A percentile compares a stretch with the other conserved stretches of the same genome.
Conservation (phyloP, 306 rosid genomes). For the Dalbergia cultrata region DNA sequence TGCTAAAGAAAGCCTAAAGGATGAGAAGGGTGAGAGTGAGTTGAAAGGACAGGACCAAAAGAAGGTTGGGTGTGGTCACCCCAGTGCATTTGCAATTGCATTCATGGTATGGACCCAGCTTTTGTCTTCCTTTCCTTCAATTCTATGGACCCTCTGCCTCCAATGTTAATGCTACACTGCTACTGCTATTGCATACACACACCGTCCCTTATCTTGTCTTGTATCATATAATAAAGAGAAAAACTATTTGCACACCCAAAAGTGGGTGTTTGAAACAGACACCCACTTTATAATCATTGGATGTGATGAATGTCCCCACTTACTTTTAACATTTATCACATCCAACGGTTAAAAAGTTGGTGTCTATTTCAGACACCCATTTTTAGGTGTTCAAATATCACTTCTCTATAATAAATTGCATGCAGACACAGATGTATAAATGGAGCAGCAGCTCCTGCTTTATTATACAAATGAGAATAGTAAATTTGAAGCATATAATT, state of each 20-base stretch:
- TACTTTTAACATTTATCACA: too few relatives aligned
- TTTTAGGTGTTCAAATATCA: too few relatives aligned
- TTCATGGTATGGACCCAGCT: neutral
- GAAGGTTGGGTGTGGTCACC: conserved; percentile 34
- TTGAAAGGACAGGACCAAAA: neutral
- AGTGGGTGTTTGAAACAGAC: too few relatives aligned
- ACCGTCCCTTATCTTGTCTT: neutral
- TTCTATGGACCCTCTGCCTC: neutral
- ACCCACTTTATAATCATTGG: too few relatives aligned
- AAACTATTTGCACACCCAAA: too few relatives aligned
- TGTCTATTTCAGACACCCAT: too few relatives aligned
- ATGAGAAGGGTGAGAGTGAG: conserved; percentile 2
- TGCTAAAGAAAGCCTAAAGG: neutral
- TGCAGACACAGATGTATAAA: neutral
- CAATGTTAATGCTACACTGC: neutral
- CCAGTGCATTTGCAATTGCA: neutral
- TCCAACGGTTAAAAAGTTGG: too few relatives aligned
- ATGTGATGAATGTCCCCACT: too few relatives aligned
- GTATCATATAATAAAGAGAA: neutral
- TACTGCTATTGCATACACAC: neutral
- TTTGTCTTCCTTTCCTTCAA: neutral
- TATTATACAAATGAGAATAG: too few relatives aligned
- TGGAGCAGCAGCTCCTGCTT: too few relatives aligned
- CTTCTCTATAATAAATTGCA: neutral
- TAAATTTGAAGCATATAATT: too few relatives aligned